Evolutionary conservation across 805 yeast genomes (phyloP).

Genomic region (Sugiyamaella floridensis): DNA sequence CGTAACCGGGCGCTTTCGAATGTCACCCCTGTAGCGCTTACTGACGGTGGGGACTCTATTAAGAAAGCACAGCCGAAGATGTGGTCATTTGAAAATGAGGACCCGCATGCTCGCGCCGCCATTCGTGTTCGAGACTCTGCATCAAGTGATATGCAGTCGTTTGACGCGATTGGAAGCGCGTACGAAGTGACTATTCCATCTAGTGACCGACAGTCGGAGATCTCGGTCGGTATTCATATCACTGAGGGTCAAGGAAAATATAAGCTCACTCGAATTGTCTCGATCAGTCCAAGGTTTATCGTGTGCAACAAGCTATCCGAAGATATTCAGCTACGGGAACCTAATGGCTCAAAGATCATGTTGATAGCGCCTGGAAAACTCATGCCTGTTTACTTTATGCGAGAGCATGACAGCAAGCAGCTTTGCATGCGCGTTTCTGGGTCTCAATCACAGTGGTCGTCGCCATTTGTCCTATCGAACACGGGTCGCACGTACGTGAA

Average conservation of each 20-base stretch:
- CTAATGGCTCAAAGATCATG: slow-evolving; percentile 49
- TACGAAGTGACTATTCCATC: slow-evolving; percentile 45
- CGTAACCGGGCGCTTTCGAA: slow-evolving; percentile 45
- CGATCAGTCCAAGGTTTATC: slow-evolving; percentile 76
- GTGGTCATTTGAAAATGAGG: slow-evolving; percentile 73
- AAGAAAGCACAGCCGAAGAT: slow-evolving; percentile 50
- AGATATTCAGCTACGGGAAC: slow-evolving; percentile 55
- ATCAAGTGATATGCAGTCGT: slow-evolving; percentile 67
- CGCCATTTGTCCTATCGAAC: slow-evolving; percentile 79
- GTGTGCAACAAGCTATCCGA: slow-evolving; percentile 55
- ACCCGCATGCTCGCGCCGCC: slow-evolving; percentile 58
- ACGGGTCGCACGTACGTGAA: slow-evolving; percentile 77
- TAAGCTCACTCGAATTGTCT: slow-evolving; percentile 66
- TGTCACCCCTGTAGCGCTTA: slow-evolving; percentile 14
- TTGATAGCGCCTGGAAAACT: slow-evolving; percentile 20
- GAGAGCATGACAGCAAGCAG: slow-evolving; percentile 50
- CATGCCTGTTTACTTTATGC: slow-evolving; percentile 44
- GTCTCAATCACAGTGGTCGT: slow-evolving; percentile 60
- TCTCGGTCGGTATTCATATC: slow-evolving; percentile 61
- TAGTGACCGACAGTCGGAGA: slow-evolving; percentile 39
- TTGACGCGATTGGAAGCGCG: slow-evolving; percentile 85
- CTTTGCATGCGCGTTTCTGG: slow-evolving; percentile 53
- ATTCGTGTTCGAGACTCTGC: slow-evolving; percentile 61
- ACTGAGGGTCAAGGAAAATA: slow-evolving; percentile 84
- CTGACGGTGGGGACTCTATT: slow-evolving; percentile 17